Evolutionary conservation across 1,139 yeast species (phyloP).

Genomic region (Candida sp.): DNA sequence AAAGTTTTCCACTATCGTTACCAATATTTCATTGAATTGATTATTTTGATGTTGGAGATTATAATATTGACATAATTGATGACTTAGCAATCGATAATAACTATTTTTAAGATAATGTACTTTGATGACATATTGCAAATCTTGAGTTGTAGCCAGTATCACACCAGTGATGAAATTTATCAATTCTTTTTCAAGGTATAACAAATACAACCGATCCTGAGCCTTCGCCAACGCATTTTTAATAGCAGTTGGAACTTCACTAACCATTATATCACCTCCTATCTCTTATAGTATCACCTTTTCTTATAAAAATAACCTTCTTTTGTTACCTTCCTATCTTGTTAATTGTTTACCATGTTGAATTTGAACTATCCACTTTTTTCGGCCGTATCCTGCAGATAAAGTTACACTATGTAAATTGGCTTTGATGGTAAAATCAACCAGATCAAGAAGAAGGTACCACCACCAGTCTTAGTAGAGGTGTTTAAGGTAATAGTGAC

Average conservation of each 20-base stretch:
- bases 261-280: slow-evolving; percentile 6
- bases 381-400: not conserved
- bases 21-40: slow-evolving; percentile 24
- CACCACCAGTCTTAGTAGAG: slow-evolving; percentile 1
- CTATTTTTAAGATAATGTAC: slow-evolving; percentile 53
- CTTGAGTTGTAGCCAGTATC: slow-evolving; percentile 4
- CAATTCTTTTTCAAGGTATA: slow-evolving; percentile 49
- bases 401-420: not conserved
- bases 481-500: not conserved
- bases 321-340: too few species aligned
- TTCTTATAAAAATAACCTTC: not conserved
- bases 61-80: slow-evolving; percentile 69
- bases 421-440: slow-evolving; percentile 3
- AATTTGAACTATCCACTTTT: not conserved
- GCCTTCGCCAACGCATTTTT: slow-evolving; percentile 41
- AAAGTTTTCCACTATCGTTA: slow-evolving; percentile 14
- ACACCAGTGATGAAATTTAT: slow-evolving; percentile 29
- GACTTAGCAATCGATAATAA: slow-evolving; percentile 61
- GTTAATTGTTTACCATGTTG: not conserved
- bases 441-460: not conserved
- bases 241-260: slow-evolving; percentile 14
- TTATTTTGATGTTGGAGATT: slow-evolving; percentile 34
- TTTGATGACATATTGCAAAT: slow-evolving; percentile 14
- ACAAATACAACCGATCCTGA: slow-evolving; percentile 49
- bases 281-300: too few species aligned